Conservation (phyloP, 768 basidiomycete species). For the Pulveroboletus sp. region DNA sequence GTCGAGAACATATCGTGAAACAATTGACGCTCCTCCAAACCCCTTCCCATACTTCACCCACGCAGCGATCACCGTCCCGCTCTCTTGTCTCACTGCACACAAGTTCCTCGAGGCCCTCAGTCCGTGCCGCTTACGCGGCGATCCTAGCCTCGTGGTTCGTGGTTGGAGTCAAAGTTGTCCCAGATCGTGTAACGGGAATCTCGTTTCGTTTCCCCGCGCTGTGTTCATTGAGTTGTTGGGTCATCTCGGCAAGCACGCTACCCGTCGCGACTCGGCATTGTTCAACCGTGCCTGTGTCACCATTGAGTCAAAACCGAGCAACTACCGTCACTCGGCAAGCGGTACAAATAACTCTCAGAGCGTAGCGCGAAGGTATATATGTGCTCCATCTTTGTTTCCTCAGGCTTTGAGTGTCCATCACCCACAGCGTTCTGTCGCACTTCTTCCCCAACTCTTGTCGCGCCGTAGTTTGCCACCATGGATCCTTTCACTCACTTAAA, state of each 20-base stretch:
- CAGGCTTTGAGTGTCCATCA: not conserved
- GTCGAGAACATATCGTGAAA: constrained; percentile 5
- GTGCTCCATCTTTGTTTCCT: not conserved
- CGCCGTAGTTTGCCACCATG: constrained; percentile 6
- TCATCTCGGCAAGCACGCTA: constrained; percentile 5
- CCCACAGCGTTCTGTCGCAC: not conserved
- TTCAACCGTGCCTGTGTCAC: not conserved
- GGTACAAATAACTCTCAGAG: no score
- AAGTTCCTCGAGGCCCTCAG: constrained; percentile 17
- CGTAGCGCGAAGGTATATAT: constrained; percentile 17
- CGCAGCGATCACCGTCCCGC: not conserved
- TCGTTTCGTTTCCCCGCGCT: constrained; percentile 1
- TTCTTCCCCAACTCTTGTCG: not conserved
- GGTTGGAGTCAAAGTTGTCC: not conserved
- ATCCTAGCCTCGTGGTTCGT: constrained; percentile 18
- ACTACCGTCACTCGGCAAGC: not conserved
- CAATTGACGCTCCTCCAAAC: not conserved
- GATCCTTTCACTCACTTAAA: constrained; percentile 15
- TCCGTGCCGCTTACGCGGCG: not conserved
- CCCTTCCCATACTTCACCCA: constrained; percentile 1
- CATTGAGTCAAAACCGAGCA: not conserved
- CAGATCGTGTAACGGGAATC: not conserved
- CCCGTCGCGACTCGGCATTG: not conserved
- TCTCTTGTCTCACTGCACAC: not conserved
- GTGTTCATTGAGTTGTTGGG: constrained; percentile 6